Percentiles rank a stretch among this genome's conserved stretches.
Evolutionary conservation across 2,329 filamentous ascomycete genomes (phyloP).

Genomic region (Sporothrix inflata): DNA sequence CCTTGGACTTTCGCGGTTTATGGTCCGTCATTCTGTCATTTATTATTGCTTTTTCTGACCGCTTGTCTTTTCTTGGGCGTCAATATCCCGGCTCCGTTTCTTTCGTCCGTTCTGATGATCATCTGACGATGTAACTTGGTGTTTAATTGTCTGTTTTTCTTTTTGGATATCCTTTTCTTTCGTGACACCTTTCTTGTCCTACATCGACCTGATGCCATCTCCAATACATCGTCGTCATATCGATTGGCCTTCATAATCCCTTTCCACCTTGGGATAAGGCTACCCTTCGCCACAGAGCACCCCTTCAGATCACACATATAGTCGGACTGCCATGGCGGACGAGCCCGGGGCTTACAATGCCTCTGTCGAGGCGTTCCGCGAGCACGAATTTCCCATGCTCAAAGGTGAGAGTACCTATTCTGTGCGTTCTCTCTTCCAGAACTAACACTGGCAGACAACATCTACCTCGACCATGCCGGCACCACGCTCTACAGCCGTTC

Average conservation of each 20-base stretch:
- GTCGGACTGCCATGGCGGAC: not conserved
- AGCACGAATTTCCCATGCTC: constrained; percentile 70
- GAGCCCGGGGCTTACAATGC: constrained; percentile 55
- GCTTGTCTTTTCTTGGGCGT: not conserved
- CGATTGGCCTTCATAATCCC: not conserved
- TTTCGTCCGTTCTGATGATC: not conserved
- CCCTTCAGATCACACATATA: not conserved
- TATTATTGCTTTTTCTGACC: not conserved
- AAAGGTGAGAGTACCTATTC: constrained; percentile 50
- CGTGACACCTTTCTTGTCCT: not conserved
- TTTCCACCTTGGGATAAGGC: not conserved
- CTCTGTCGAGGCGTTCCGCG: constrained; percentile 61
- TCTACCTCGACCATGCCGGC: constrained; percentile 95
- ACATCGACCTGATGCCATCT: not conserved
- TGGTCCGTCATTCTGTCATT: not conserved
- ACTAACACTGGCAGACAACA: constrained; percentile 56
- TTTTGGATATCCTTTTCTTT: not conserved
- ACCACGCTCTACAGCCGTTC: constrained; percentile 83
- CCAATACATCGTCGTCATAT: not conserved
- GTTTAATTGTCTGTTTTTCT: not conserved
- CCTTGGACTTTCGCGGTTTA: not conserved
- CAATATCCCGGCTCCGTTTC: constrained; percentile 13
- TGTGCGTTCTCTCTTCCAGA: constrained; percentile 20
- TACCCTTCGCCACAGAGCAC: not conserved
- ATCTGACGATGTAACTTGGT: not conserved